These are phyloP conservation scores for Pholiota conissans DNA, from an alignment of 768 basidiomycete genomes.

Conservation along the genomic window DNA sequence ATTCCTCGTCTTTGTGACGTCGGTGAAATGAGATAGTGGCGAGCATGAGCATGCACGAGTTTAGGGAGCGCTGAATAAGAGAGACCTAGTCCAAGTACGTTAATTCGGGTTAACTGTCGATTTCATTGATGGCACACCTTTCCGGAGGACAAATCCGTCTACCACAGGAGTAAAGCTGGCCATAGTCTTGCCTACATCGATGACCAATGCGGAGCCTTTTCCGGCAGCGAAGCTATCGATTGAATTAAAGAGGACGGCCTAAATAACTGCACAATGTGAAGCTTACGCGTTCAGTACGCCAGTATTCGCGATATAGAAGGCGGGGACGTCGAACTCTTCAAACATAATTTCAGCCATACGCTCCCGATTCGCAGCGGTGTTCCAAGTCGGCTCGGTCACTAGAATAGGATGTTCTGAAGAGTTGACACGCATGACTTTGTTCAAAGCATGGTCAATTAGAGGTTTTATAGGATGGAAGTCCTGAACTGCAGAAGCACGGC, in stretches of 20 bases:
- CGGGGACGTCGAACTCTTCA: constrained; percentile 92
- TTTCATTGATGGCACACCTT: constrained; percentile 51
- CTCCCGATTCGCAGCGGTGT: constrained; percentile 88
- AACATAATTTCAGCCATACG: constrained; percentile 97
- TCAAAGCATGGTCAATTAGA: constrained; percentile 73
- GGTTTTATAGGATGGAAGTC: constrained; percentile 77
- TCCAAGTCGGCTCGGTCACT: constrained; percentile 96
- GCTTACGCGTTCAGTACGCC: constrained; percentile 90
- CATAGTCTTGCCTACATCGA: constrained; percentile 89
- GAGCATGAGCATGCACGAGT: constrained; percentile 80
- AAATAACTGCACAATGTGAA: neutral
- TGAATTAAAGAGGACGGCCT: neutral
- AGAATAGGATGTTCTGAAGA: constrained; percentile 88
- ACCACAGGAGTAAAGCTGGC: constrained; percentile 94
- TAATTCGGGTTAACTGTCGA: neutral
- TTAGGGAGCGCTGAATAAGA: constrained; percentile 71
- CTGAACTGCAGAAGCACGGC: constrained; percentile 42
- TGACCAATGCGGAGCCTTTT: constrained; percentile 94
- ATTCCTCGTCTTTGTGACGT: constrained; percentile 54
- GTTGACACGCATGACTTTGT: constrained; percentile 73
- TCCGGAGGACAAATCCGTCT: constrained; percentile 95
- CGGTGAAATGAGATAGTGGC: constrained; percentile 58
- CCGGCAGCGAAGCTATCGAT: constrained; percentile 85
- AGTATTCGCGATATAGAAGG: constrained; percentile 95
- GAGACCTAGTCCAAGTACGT: constrained; percentile 55